Percentiles rank a stretch among this genome's conserved stretches.
phyloP scores from a whole-genome alignment of 1,139 yeast genomes.

The Pichia sp. region DNA sequence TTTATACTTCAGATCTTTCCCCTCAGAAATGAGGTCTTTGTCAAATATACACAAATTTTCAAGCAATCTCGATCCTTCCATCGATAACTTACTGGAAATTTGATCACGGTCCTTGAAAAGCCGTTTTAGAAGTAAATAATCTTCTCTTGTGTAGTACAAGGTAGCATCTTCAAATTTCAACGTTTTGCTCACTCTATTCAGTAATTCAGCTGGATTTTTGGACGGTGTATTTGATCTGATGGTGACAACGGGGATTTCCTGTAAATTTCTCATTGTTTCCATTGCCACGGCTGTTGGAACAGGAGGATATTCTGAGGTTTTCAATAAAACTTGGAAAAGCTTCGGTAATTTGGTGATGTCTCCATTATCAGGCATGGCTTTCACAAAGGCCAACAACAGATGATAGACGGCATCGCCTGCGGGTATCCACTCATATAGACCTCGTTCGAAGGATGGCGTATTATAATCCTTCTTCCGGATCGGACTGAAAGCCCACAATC shows the following conservation, averaged over 20 bases:
- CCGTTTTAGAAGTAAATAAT: constrained; percentile 65
- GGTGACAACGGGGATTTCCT: constrained; percentile 61
- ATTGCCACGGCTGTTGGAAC: constrained; percentile 27
- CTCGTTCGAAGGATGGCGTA: constrained; percentile 49
- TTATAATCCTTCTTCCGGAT: constrained; percentile 22
- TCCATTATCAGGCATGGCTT: constrained; percentile 68
- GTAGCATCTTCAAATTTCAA: constrained; percentile 65
- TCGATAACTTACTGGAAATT: constrained; percentile 58
- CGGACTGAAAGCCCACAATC: constrained; percentile 72
- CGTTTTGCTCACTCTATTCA: constrained; percentile 56
- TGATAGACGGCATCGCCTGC: constrained; percentile 87
- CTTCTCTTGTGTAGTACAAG: constrained; percentile 66
- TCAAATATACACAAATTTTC: constrained; percentile 40
- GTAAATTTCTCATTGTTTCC: constrained; percentile 33
- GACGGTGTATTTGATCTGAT: constrained; percentile 58
- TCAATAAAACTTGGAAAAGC: constrained; percentile 52
- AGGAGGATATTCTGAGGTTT: constrained; percentile 60
- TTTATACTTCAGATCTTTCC: constrained; percentile 27
- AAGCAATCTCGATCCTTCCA: constrained; percentile 64
- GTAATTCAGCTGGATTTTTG: constrained; percentile 44
- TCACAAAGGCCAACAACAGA: constrained; percentile 62
- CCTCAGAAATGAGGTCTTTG: constrained; percentile 20
- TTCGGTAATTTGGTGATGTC: constrained; percentile 54
- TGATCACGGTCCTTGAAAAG: constrained; percentile 53
- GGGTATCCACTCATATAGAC: constrained; percentile 68